phyloP scores from a whole-genome alignment of 2,329 filamentous ascomycete species.

The Sclerotinia minor region DNA sequence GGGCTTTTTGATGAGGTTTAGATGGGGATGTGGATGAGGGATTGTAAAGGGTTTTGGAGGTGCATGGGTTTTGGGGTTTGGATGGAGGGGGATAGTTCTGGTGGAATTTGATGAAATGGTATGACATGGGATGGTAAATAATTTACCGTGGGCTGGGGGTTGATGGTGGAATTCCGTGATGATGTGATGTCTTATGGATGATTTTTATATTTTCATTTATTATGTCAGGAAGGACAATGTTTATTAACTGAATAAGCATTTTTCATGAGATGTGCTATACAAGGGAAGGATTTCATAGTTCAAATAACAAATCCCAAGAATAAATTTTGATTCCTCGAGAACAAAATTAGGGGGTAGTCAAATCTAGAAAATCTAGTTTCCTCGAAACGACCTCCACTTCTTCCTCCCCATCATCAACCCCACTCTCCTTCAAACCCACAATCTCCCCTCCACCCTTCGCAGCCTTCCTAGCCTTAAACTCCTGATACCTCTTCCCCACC shows the following conservation, averaged over 20 bases:
- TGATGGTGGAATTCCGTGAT: background rate
- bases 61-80: background rate
- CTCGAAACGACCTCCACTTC: conserved; percentile 33
- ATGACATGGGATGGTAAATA: background rate
- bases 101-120: background rate
- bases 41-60: background rate
- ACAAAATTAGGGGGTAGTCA: conserved; percentile 36
- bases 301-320: background rate
- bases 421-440: conserved; percentile 25
- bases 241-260: background rate
- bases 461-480: conserved; percentile 46
- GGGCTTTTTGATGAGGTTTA: conserved; percentile 54
- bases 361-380: conserved; percentile 41
- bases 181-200: background rate
- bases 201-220: conserved; percentile 5
- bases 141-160: background rate
- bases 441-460: conserved; percentile 1
- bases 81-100: background rate
- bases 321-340: background rate
- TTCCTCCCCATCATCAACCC: conserved; percentile 26
- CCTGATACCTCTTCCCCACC: conserved; percentile 63
- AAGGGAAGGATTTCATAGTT: background rate
- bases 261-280: background rate
- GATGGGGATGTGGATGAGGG: background rate
- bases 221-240: conserved; percentile 5